A percentile compares a stretch with the other conserved stretches of the same genome.
These are phyloP conservation scores for Aspergillus terreus DNA, from an alignment of 2,329 filamentous ascomycete species.

Conservation along the genomic window DNA sequence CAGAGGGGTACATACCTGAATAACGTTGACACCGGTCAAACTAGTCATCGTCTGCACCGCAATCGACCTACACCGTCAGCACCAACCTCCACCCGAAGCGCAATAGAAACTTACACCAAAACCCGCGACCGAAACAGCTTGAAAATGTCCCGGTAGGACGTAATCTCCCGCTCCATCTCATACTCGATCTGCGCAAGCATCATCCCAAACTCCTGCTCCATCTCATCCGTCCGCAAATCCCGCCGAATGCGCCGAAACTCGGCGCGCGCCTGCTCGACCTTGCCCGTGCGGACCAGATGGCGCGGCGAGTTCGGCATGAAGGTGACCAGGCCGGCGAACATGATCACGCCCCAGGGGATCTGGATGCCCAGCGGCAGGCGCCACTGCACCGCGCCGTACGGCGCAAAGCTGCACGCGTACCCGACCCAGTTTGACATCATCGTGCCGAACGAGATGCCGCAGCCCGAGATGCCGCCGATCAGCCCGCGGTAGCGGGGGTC, in stretches of 20 bases:
- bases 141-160: constrained; percentile 51
- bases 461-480: constrained; percentile 53
- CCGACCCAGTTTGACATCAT: constrained; percentile 58
- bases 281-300: constrained; percentile 50
- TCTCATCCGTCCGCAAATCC: constrained; percentile 43
- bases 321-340: constrained; percentile 52
- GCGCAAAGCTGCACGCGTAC: constrained; percentile 52
- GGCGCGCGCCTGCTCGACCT: constrained; percentile 45
- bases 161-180: constrained; percentile 56
- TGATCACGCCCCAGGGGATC: constrained; percentile 54
- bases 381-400: constrained; percentile 54
- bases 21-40: constrained; percentile 57
- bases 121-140: constrained; percentile 50
- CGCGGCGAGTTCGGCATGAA: constrained; percentile 57
- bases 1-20: constrained; percentile 36
- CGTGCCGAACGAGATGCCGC: constrained; percentile 54
- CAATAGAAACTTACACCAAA: constrained; percentile 39
- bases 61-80: constrained; percentile 36
- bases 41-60: constrained; percentile 57
- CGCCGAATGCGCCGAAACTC: constrained; percentile 49
- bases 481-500: constrained; percentile 48
- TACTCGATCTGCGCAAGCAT: constrained; percentile 56
- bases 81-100: neutral
- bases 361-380: constrained; percentile 53
- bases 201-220: constrained; percentile 51